phyloP scores from a whole-genome alignment of 768 basidiomycete species.

The Brasilioporus rufonigricans region DNA sequence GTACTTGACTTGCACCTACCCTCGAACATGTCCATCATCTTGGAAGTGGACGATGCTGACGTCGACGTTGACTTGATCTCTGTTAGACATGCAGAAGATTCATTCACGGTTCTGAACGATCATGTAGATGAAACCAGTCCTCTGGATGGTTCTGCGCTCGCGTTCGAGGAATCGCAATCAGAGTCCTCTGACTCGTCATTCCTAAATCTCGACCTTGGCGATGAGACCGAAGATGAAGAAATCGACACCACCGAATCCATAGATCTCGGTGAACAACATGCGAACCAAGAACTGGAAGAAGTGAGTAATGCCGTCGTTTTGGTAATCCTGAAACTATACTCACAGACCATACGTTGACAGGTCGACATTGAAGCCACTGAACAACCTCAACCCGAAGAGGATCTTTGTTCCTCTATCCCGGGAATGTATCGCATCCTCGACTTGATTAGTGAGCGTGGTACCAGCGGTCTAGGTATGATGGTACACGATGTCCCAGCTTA shows the following conservation, averaged over 20 bases:
- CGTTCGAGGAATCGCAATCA: conserved; percentile 13
- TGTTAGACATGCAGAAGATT: conserved; percentile 6
- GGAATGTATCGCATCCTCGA: conserved; percentile 55
- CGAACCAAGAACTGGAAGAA: conserved; percentile 12
- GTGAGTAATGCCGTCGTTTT: not conserved
- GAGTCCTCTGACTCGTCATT: conserved; percentile 21
- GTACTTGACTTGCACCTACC: not conserved
- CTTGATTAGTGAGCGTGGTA: conserved; percentile 49
- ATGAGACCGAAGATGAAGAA: conserved; percentile 16
- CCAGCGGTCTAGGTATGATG: conserved; percentile 48
- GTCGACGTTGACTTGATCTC: conserved; percentile 7
- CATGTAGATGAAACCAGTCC: not conserved
- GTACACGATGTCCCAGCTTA: not conserved
- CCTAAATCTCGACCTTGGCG: conserved; percentile 14
- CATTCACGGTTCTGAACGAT: conserved; percentile 8
- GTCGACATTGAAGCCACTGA: conserved; percentile 16
- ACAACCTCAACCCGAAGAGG: conserved; percentile 10
- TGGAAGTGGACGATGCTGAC: conserved; percentile 12
- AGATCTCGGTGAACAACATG: conserved; percentile 11
- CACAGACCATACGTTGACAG: conserved; percentile 5
- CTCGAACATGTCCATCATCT: conserved; percentile 13
- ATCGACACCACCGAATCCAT: conserved; percentile 12
- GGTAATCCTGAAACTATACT: not conserved
- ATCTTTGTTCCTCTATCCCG: conserved; percentile 33
- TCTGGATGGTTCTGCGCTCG: not conserved